Percentiles rank a stretch among this genome's conserved stretches.
Conservation (phyloP, 2,329 filamentous ascomycete genomes). For the Aspergillus nomiae region DNA sequence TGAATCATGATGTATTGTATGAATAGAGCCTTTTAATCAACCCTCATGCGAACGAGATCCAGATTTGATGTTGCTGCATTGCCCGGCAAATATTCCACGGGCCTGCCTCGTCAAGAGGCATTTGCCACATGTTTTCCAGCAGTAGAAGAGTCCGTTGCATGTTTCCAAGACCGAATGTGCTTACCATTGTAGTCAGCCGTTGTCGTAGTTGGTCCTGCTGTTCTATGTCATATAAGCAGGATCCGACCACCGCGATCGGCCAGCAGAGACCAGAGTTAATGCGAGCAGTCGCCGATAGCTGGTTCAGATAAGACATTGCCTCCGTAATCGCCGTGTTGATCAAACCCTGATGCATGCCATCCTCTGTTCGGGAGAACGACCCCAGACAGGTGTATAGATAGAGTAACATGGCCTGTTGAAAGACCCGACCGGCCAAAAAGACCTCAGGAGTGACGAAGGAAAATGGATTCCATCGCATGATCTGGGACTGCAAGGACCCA, state of each 20-base stretch:
- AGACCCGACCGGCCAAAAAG: constrained; percentile 46
- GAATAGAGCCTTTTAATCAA: constrained; percentile 15
- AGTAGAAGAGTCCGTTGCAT: constrained; percentile 48
- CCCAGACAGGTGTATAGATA: constrained; percentile 42
- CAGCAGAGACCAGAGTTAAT: constrained; percentile 40
- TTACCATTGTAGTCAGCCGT: constrained; percentile 30
- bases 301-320: constrained; percentile 28
- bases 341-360: constrained; percentile 31
- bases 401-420: constrained; percentile 49
- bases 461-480: constrained; percentile 45
- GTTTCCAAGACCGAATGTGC: constrained; percentile 48
- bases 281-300: constrained; percentile 27
- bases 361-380: constrained; percentile 24
- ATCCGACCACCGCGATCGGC: constrained; percentile 35
- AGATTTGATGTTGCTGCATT: constrained; percentile 52
- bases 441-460: constrained; percentile 39
- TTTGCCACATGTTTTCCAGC: constrained; percentile 48
- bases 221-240: constrained; percentile 23
- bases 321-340: constrained; percentile 29
- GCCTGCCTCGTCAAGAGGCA: constrained; percentile 33
- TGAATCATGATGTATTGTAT: constrained; percentile 13
- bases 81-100: constrained; percentile 50
- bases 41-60: constrained; percentile 52
- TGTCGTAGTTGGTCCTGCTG: constrained; percentile 31
- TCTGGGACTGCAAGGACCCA: constrained; percentile 46